Conservation (phyloP, 257 asterid genomes). For the Solanum arcanum region DNA sequence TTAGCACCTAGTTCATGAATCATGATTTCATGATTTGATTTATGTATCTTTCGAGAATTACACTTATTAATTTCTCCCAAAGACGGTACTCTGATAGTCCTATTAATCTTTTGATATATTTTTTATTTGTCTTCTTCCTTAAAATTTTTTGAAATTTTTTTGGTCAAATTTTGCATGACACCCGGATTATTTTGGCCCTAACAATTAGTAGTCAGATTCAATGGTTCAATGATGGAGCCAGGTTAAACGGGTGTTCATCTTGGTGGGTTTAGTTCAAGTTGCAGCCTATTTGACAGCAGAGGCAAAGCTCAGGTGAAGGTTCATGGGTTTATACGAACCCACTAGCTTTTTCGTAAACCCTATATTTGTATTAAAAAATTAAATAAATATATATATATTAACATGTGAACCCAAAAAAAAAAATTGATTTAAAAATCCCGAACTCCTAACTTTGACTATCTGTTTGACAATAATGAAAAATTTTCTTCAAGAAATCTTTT, state of each 20-base stretch:
- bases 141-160: too few species aligned
- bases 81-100: neutral
- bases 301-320: too few species aligned
- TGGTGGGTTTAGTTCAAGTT: neutral
- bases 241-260: neutral
- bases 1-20: neutral
- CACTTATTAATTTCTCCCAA: neutral
- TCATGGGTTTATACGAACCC: too few species aligned
- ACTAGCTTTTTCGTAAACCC: too few species aligned
- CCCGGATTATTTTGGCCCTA: neutral
- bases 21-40: neutral
- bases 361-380: too few species aligned
- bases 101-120: neutral
- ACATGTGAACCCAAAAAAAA: too few species aligned
- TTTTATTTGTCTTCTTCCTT: neutral
- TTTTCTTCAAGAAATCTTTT: too few species aligned
- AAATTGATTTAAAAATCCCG: too few species aligned
- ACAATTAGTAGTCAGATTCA: neutral
- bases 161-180: neutral
- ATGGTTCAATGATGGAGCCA: neutral
- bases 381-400: too few species aligned
- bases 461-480: too few species aligned
- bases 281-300: neutral
- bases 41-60: neutral
- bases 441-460: too few species aligned